These are phyloP conservation scores for Heterobasidion irregulare DNA, from an alignment of 1,284 basidiomycete species.

Conservation along the genomic window DNA sequence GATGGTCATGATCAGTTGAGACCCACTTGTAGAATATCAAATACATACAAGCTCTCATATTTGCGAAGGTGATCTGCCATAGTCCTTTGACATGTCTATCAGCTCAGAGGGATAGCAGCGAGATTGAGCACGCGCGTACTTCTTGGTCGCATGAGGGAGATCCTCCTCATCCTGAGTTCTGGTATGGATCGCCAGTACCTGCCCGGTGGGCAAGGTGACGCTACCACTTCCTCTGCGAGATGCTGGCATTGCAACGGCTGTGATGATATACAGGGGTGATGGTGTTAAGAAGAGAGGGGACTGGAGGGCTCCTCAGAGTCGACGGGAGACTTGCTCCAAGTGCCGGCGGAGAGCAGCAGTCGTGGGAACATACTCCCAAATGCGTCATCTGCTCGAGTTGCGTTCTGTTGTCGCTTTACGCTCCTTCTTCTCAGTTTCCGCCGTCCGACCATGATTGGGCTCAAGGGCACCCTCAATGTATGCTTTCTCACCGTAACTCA, in stretches of 20 bases:
- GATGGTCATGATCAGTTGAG: background rate
- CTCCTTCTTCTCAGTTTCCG: background rate
- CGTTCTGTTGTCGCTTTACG: background rate
- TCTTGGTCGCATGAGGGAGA: slow-evolving; percentile 83
- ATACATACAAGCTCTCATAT: slow-evolving; percentile 65
- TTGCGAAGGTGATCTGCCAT: slow-evolving; percentile 88
- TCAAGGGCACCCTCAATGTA: slow-evolving; percentile 85
- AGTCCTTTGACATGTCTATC: slow-evolving; percentile 38
- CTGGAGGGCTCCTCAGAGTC: background rate
- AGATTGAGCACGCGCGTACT: slow-evolving; percentile 32
- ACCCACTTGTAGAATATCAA: background rate
- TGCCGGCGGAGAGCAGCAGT: background rate
- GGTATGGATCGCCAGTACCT: slow-evolving; percentile 72
- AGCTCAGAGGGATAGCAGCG: slow-evolving; percentile 8
- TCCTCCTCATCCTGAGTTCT: slow-evolving; percentile 74
- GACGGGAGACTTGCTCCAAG: background rate
- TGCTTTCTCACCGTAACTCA: slow-evolving; percentile 15
- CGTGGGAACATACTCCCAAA: background rate
- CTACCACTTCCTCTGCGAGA: slow-evolving; percentile 73
- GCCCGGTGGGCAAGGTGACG: slow-evolving; percentile 61
- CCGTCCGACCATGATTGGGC: slow-evolving; percentile 69
- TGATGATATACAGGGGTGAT: background rate
- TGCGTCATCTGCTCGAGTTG: too few species aligned
- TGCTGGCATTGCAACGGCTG: slow-evolving; percentile 35
- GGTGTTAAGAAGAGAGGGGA: background rate